Conservation (phyloP, 2,329 filamentous ascomycete genomes). For the Tolypocladium endophyticum region DNA sequence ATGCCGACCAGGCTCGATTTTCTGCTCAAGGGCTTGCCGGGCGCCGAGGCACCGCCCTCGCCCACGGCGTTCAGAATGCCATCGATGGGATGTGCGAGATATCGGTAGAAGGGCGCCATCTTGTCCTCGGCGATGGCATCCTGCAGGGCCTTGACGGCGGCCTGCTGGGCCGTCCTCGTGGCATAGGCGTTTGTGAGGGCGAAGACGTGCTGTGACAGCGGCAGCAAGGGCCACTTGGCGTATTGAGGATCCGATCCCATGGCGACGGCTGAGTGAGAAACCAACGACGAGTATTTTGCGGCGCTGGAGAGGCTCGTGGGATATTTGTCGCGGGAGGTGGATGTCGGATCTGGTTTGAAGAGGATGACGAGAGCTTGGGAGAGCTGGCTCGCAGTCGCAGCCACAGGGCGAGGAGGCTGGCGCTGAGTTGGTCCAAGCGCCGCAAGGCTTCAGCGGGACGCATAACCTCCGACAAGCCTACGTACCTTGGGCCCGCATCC, state of each 20-base stretch:
- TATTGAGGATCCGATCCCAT: conserved; percentile 79
- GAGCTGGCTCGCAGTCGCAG: conserved; percentile 1
- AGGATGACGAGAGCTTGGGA: background rate
- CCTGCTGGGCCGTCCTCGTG: conserved; percentile 53
- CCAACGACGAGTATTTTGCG: conserved; percentile 2
- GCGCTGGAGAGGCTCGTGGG: background rate
- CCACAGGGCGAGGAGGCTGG: conserved; percentile 10
- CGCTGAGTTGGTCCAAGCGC: conserved; percentile 11
- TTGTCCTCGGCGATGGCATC: conserved; percentile 75
- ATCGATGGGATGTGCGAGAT: conserved; percentile 71
- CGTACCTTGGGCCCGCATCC: background rate
- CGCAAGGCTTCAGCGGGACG: conserved; percentile 20
- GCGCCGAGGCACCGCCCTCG: conserved; percentile 43
- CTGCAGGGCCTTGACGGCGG: conserved; percentile 63
- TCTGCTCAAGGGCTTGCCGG: conserved; percentile 50
- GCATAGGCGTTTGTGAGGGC: conserved; percentile 73
- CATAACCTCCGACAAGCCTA: conserved; percentile 3
- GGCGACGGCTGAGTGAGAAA: conserved; percentile 26
- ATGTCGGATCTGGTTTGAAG: background rate
- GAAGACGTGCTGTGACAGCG: conserved; percentile 78
- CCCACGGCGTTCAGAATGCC: conserved; percentile 71
- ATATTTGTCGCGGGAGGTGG: background rate
- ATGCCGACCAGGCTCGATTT: conserved; percentile 64
- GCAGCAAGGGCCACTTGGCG: conserved; percentile 72
- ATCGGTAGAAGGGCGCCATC: conserved; percentile 81